Base-by-base conservation (phyloP, 352 stramenopile species). In the Pythium oligandrum region DNA sequence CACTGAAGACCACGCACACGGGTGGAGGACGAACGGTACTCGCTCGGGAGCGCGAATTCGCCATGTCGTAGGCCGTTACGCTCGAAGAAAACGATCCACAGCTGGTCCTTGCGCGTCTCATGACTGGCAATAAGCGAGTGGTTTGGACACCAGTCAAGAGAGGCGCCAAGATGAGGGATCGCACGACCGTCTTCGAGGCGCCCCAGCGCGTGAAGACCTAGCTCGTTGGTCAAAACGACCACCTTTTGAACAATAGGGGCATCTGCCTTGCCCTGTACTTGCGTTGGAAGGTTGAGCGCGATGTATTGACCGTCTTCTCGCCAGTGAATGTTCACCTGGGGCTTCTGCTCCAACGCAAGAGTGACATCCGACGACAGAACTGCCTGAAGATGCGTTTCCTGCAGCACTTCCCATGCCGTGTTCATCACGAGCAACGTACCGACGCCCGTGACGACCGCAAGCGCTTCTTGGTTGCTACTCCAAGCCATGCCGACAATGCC, bases 41-140 rank as follows among this genome's bases (percentile, higher is more conserved):
- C 45, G 10, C 47, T 34, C 3, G 78, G 71, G 30, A 93, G 61
- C 17, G 66, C 54, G 53, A 95, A 91, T 43, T 93, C 84, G 11
- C 84, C 81, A 55, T 95, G 84, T 2, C 78, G 73, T 40, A 93
- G 61, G 1, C 84, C 84, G 53, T 95, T 95, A 26, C 77, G 67
- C 56, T 95, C 84, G 48, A 95, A 95, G 53, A 93, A 93, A 12
- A 91, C 78, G 10, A 93, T 63, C 35, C 78, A 73, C 32, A 83
- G 60, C 48, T 78, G 59, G 3, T 75, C 66, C 33, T 78, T 82
- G 40, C 81, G 68, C 36, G 59, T 66, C 59, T 94, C 78, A 44
- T 68, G 71, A 48, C 71, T 81, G 6, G 80, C 71, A 44, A 95
- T 75, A 3, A 93, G 64, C 42, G 82, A 82, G 40, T 93, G 71